These are phyloP conservation scores for Astraeus odoratus DNA, from an alignment of 768 basidiomycete genomes.

Conservation along the genomic window DNA sequence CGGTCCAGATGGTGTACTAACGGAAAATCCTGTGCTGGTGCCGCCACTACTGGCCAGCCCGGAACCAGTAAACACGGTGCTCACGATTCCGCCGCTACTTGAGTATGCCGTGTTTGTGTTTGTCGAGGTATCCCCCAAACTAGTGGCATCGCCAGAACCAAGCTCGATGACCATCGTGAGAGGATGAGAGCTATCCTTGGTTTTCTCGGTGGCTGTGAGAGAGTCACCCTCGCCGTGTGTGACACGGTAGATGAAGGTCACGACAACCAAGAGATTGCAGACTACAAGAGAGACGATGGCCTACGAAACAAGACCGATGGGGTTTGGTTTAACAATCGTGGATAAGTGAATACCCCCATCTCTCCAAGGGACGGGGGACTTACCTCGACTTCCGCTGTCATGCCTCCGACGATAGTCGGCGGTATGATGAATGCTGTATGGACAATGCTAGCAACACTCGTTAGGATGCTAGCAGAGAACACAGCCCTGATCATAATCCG, in stretches of 20 bases:
- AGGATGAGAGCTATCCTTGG: not conserved
- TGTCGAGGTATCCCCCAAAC: not conserved
- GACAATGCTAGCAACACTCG: constrained; percentile 37
- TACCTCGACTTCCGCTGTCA: constrained; percentile 40
- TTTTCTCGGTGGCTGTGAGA: constrained; percentile 3
- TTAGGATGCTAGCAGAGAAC: constrained; percentile 49
- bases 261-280: constrained; percentile 36
- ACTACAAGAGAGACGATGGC: constrained; percentile 33
- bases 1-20: not conserved
- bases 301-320: constrained; percentile 12
- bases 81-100: not conserved
- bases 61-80: not conserved
- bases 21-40: not conserved
- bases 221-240: constrained; percentile 8
- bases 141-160: not conserved
- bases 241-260: constrained; percentile 27
- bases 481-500: constrained; percentile 37
- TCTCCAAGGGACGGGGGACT: not conserved
- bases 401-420: constrained; percentile 4
- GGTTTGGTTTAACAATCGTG: not conserved
- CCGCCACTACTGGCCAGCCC: not conserved
- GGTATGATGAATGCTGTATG: constrained; percentile 38
- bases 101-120: too few species aligned
- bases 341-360: not conserved
- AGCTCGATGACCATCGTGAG: constrained; percentile 25